Conservation (phyloP, 805 yeast genomes). For the Komagataella populi region DNA sequence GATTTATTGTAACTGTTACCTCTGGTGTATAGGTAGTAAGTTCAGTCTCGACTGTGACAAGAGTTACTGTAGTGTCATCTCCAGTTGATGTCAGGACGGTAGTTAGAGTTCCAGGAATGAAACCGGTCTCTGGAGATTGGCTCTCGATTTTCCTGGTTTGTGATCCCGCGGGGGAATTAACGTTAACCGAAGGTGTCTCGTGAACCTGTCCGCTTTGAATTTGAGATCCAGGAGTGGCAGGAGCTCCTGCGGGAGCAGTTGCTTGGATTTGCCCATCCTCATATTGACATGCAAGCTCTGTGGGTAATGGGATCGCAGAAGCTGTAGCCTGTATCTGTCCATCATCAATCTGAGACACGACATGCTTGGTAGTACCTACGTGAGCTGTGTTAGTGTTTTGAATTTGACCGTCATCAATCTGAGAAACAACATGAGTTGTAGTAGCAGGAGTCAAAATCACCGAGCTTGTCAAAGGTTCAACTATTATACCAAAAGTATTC, state of each 20-base stretch:
- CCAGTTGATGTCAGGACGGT: background rate
- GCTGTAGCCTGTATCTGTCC: conserved; percentile 22
- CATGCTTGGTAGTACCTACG: conserved; percentile 9
- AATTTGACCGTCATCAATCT: conserved; percentile 35
- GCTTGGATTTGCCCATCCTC: conserved; percentile 14
- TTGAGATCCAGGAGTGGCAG: background rate
- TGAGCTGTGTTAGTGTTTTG: conserved; percentile 7
- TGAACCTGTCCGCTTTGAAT: conserved; percentile 1
- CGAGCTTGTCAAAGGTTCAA: conserved; percentile 31
- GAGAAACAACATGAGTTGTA: conserved; percentile 24
- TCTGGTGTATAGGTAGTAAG: background rate
- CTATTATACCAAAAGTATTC: conserved; percentile 54
- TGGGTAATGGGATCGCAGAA: conserved; percentile 7
- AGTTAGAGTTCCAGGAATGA: background rate
- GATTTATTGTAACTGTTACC: background rate
- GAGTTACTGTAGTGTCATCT: conserved; percentile 8
- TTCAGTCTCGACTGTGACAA: conserved; percentile 7
- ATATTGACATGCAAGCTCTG: conserved; percentile 8
- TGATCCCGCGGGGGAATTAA: background rate
- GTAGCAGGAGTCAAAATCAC: conserved; percentile 14
- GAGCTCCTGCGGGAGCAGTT: conserved; percentile 2
- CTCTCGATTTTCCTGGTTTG: background rate
- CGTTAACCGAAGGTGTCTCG: background rate
- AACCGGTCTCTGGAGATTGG: background rate
- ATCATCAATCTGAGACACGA: conserved; percentile 20